Base-by-base conservation (phyloP, 352 stramenopile species). In the Phytophthora kernoviae region DNA sequence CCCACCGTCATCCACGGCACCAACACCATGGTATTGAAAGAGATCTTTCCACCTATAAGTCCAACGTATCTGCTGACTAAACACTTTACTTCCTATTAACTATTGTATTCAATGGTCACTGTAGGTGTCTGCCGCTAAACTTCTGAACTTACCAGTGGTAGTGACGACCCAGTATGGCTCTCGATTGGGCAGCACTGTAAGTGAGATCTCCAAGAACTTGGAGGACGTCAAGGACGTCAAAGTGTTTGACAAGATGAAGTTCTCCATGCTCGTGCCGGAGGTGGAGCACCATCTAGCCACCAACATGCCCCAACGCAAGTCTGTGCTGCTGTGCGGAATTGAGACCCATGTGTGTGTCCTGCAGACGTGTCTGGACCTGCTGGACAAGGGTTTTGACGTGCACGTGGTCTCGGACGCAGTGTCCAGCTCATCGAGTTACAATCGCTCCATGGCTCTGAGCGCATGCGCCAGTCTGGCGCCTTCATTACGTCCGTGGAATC, bases 241-340 rank as follows among this genome's bases (percentile, higher is more conserved):
- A 22, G 79, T 93, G 4, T 98, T 98, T 58, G 93, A 98, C 79
- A 99, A 99, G 85, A 99, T 96, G 69, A 81, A 96, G 52, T 99
- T 99, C 75, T 98, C 90, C 14, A 99, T 99, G 97, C 72, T 98
- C 36, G 98, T 96, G n/a, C 70, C 81, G 21, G 95, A 99, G 57
- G 91, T 98, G 11, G 73, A 85, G 26, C 57, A 70, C 24, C 77
- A 98, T 60, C 57, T 99, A 33, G 54, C 73, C 22, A 54, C 36
- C 12, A 65, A 64, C 34, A 70, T 77, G 49, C 58, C 62, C 17
- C 61, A 83, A 50, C 81, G 79, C 65, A 91, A 77, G 65, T 96
- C 88, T 6, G 84, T 97, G 41, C 81, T 98, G 32, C 73, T 99
- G n/a, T 98, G 98, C 40, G 97, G 97, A 21, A 99, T 99, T 47